Conservation (phyloP, 1,139 yeast genomes). For the Nematodospora anomalae region DNA sequence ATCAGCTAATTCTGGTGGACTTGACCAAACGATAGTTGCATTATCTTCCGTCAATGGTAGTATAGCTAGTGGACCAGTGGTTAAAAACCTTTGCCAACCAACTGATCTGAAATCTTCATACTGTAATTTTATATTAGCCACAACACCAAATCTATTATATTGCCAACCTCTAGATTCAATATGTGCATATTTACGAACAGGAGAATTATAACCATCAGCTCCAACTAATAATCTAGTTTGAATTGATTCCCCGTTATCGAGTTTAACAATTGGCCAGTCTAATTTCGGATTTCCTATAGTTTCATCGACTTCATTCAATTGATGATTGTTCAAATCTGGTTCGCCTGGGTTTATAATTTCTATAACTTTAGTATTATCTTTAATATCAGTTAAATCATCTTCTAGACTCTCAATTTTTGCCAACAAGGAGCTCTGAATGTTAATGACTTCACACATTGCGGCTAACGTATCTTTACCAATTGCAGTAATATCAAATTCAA, state of each 20-base stretch:
- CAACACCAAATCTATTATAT: slow-evolving; percentile 85
- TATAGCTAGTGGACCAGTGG: slow-evolving; percentile 91
- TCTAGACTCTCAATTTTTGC: slow-evolving; percentile 54
- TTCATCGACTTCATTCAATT: slow-evolving; percentile 18
- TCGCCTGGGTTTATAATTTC: slow-evolving; percentile 36
- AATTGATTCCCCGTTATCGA: slow-evolving; percentile 63
- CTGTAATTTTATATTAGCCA: slow-evolving; percentile 77
- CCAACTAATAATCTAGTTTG: slow-evolving; percentile 82
- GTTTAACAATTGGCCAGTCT: slow-evolving; percentile 77
- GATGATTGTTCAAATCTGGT: slow-evolving; percentile 18
- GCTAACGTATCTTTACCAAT: slow-evolving; percentile 51
- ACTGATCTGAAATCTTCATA: slow-evolving; percentile 66
- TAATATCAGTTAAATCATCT: slow-evolving; percentile 39
- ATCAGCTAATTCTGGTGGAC: slow-evolving; percentile 73
- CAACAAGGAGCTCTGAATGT: slow-evolving; percentile 73
- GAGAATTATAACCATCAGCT: slow-evolving; percentile 95
- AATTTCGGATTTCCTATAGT: slow-evolving; percentile 27
- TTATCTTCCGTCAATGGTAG: slow-evolving; percentile 83
- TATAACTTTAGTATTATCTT: slow-evolving; percentile 68
- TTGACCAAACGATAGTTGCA: slow-evolving; percentile 93
- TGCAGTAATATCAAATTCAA: slow-evolving; percentile 66
- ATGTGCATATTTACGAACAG: slow-evolving; percentile 78
- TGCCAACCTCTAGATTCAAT: slow-evolving; percentile 92
- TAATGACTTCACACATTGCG: slow-evolving; percentile 86
- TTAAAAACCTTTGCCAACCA: slow-evolving; percentile 93